These are phyloP conservation scores for Cladosporium sp. DNA, from an alignment of 2,329 filamentous ascomycete genomes.

Conservation along the genomic window DNA sequence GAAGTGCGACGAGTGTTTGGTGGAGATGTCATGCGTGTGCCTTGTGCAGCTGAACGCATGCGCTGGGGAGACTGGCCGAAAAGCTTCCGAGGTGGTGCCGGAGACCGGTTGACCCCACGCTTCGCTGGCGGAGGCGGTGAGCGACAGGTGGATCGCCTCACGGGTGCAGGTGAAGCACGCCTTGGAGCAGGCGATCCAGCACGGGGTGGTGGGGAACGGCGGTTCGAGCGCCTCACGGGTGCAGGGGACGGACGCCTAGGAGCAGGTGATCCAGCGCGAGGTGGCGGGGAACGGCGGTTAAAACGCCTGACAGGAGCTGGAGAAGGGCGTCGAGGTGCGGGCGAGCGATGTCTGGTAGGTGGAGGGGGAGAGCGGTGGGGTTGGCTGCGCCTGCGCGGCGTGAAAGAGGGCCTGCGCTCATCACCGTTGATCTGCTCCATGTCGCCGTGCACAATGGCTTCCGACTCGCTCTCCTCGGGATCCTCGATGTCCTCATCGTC, in stretches of 20 bases:
- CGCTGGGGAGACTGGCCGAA: conserved; percentile 69
- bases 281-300: conserved; percentile 26
- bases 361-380: conserved; percentile 33
- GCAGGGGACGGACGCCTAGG: conserved; percentile 19
- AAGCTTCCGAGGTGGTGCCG: conserved; percentile 37
- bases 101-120: conserved; percentile 16
- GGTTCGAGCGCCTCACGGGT: conserved; percentile 36
- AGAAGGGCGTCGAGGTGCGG: conserved; percentile 29
- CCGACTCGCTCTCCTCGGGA: conserved; percentile 60
- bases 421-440: conserved; percentile 29
- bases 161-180: conserved; percentile 10
- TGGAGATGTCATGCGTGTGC: conserved; percentile 56
- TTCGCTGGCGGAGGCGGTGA: conserved; percentile 25
- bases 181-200: conserved; percentile 32
- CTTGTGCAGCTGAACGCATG: conserved; percentile 41
- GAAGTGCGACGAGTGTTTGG: conserved; percentile 54
- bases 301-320: conserved; percentile 37
- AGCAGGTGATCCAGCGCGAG: conserved; percentile 30
- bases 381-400: conserved; percentile 10
- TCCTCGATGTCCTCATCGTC: conserved; percentile 59
- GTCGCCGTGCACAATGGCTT: conserved; percentile 56
- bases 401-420: conserved; percentile 7
- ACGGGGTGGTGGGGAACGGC: conserved; percentile 20
- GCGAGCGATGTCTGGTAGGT: conserved; percentile 23
- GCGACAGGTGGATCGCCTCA: conserved; percentile 43